Base-by-base conservation (phyloP, 139 green algal genomes). In the Penium margaritaceum region DNA sequence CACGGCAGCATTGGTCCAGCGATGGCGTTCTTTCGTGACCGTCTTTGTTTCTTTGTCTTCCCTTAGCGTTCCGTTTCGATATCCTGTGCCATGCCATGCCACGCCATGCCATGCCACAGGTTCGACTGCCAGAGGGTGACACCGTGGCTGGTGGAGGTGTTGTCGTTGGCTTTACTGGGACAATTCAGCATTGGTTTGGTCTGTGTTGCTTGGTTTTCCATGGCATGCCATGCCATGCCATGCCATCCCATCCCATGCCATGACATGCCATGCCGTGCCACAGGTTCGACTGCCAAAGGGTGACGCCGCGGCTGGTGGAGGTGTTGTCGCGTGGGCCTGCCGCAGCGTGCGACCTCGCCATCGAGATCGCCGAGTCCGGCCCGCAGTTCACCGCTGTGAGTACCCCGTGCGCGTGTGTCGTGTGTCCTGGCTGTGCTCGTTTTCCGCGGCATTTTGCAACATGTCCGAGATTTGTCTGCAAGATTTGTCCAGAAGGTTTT, bases 301-400 rank as follows among this genome's bases (percentile, higher is more conserved):
- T 72, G 27, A 77, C 73, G 32, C 73, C 73, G 0, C 41, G 73
- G 17, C n/a, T 80, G 7, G 46, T 80, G 38, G 65, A 77, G 15
- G 32, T 74, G 34, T 67, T 80, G 46, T 78, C 36, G 4, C 38
- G 24, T 12, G 73, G 73, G 2, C 65, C 73, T 33, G 24, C 64
- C 66, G 35, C 55, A 17, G 71, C 67, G 39, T 37, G 39, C 57
- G 19, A 77, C 21, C 65, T 80, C 19, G 64, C 65, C 14, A 36
- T 80, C 27, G 73, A 80, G 73, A 46, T 80, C 39, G 30, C 73
- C 21, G 65, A 80, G 46, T 38, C 39, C 1, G 73, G 73, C 29
- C 73, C 73, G 5, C 73, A 80, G 63, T 80, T 80, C 61, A 74
- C 70, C 69, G 35, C 46, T 54, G 64, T 72, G n/a, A n/a, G n/a